Conservation (phyloP, 495 filamentous ascomycete genomes). For the Neurospora sp. region DNA sequence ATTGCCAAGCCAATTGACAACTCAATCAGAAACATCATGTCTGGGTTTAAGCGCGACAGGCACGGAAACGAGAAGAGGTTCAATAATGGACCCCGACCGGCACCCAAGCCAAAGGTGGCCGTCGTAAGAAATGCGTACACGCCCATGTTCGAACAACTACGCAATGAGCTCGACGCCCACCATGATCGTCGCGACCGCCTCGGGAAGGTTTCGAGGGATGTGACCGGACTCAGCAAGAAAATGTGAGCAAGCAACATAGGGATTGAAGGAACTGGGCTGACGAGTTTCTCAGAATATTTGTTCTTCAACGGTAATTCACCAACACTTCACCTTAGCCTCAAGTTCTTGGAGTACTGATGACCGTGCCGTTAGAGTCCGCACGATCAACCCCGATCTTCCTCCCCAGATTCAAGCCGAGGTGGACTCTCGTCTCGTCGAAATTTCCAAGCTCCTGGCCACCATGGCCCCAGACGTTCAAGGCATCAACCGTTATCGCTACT, state of each 20-base stretch:
- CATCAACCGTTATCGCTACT: constrained; percentile 77
- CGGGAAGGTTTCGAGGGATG: constrained; percentile 80
- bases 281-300: constrained; percentile 61
- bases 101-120: constrained; percentile 11
- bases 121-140: constrained; percentile 42
- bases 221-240: constrained; percentile 93
- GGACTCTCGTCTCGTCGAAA: constrained; percentile 52
- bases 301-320: constrained; percentile 65
- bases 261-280: constrained; percentile 6
- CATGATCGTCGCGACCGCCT: constrained; percentile 85
- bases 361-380: constrained; percentile 40
- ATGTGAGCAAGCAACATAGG: constrained; percentile 49
- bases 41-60: constrained; percentile 48
- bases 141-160: constrained; percentile 75
- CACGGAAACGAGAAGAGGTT: constrained; percentile 42
- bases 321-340: not conserved
- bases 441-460: constrained; percentile 52
- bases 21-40: constrained; percentile 20
- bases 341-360: constrained; percentile 3
- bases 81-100: constrained; percentile 18
- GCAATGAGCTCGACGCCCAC: constrained; percentile 84
- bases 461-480: constrained; percentile 64
- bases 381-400: constrained; percentile 53
- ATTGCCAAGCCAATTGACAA: not conserved
- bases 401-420: constrained; percentile 53